Percentiles rank a stretch among this genome's conserved stretches.
These are phyloP conservation scores for Magnusiomyces fungicola DNA, from an alignment of 1,139 yeast genomes.

Conservation along the genomic window DNA sequence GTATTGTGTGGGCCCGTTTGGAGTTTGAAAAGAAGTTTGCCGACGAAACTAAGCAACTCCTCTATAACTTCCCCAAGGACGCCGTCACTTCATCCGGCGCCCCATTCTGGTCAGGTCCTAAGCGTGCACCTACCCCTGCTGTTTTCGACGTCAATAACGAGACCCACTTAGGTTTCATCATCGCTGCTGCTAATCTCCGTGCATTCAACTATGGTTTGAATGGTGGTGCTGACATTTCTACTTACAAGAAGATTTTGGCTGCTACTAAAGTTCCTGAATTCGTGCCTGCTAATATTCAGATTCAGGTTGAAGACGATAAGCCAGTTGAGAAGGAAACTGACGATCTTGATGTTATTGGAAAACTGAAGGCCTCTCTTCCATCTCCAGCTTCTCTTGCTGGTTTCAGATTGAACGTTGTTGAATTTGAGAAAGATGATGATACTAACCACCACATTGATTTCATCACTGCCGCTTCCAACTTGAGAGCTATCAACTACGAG, in stretches of 20 bases:
- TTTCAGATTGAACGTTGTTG: conserved; percentile 75
- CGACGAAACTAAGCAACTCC: conserved; percentile 80
- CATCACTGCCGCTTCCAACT: conserved; percentile 92
- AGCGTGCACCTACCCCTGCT: conserved; percentile 88
- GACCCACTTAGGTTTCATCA: conserved; percentile 74
- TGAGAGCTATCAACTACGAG: conserved; percentile 87
- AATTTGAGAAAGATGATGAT: conserved; percentile 97
- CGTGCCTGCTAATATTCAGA: conserved; percentile 67
- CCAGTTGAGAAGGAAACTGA: conserved; percentile 39
- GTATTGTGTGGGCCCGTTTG: conserved; percentile 89
- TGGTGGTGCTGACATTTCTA: conserved; percentile 39
- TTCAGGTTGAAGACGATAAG: conserved; percentile 88
- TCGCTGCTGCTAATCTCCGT: conserved; percentile 84
- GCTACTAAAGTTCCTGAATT: conserved; percentile 57
- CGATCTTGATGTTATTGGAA: conserved; percentile 43
- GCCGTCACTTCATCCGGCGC: conserved; percentile 86
- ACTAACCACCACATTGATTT: conserved; percentile 93
- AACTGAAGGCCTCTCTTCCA: conserved; percentile 72
- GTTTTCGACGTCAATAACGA: conserved; percentile 65
- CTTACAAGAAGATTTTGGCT: conserved; percentile 43
- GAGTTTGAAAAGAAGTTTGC: conserved; percentile 81
- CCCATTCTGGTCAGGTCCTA: conserved; percentile 97
- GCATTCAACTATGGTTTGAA: conserved; percentile 83
- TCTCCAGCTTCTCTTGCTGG: conserved; percentile 87
- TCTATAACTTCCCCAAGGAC: conserved; percentile 84